Percentiles rank a stretch among this genome's conserved stretches.
Evolutionary conservation across 768 basidiomycete species (phyloP).

Genomic region (Galerina sulciceps): DNA sequence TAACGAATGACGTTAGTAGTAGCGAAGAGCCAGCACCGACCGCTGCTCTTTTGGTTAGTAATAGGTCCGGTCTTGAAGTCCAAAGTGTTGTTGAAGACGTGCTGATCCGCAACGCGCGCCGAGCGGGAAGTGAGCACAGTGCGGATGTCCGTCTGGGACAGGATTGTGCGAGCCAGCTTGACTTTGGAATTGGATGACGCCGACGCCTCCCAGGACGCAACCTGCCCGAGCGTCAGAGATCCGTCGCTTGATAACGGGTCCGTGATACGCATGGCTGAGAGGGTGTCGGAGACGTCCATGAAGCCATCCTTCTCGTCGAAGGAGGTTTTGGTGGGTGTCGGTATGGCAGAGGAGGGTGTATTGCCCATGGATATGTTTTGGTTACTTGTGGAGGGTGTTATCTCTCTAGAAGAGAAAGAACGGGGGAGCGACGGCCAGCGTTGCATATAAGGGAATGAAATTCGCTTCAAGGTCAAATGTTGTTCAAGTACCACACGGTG

Average conservation of each 20-base stretch:
- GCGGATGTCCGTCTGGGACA: slow-evolving; percentile 70
- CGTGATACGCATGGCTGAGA: slow-evolving; percentile 36
- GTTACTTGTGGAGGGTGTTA: slow-evolving; percentile 9
- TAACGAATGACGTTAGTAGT: slow-evolving; percentile 87
- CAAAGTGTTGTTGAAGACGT: slow-evolving; percentile 83
- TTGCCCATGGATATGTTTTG: slow-evolving; percentile 34
- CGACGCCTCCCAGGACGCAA: slow-evolving; percentile 70
- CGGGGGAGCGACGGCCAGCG: slow-evolving; percentile 19
- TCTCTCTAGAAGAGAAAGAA: background rate
- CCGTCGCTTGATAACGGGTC: slow-evolving; percentile 60
- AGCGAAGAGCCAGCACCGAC: slow-evolving; percentile 96
- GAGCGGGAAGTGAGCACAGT: slow-evolving; percentile 66
- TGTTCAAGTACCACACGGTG: slow-evolving; percentile 4
- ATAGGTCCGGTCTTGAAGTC: slow-evolving; percentile 84
- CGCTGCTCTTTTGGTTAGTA: slow-evolving; percentile 86
- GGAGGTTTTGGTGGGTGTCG: slow-evolving; percentile 24
- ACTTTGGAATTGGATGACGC: slow-evolving; percentile 61
- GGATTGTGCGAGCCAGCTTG: slow-evolving; percentile 76
- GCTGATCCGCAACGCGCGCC: slow-evolving; percentile 63
- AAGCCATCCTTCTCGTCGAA: slow-evolving; percentile 36
- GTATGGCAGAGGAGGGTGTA: slow-evolving; percentile 31
- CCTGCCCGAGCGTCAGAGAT: slow-evolving; percentile 57
- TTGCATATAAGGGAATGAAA: slow-evolving; percentile 14
- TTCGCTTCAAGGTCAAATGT: background rate
- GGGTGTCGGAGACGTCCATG: slow-evolving; percentile 28